phyloP scores from a whole-genome alignment of 441 rosid species.

The Eutrema salsugineum region DNA sequence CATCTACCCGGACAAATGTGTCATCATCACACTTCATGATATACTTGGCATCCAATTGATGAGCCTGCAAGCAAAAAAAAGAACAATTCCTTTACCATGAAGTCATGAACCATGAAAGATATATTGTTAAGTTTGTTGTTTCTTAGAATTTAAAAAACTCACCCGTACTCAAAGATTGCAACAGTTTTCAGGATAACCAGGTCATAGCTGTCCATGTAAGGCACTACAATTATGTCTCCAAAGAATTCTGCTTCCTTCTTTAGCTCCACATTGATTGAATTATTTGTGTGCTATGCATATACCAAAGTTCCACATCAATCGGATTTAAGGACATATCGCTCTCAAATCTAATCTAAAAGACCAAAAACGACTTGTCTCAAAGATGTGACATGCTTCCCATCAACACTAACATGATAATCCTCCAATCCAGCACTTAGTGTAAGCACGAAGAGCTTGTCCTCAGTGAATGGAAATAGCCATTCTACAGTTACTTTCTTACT shows the following conservation, averaged over 20 bases:
- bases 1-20: slow-evolving; percentile 66
- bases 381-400: slow-evolving; percentile 69
- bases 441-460: slow-evolving; percentile 68
- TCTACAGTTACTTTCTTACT: slow-evolving; percentile 58
- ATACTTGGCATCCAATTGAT: slow-evolving; percentile 46
- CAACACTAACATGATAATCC: slow-evolving; percentile 81
- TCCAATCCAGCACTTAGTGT: slow-evolving; percentile 79
- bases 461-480: slow-evolving; percentile 83
- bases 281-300: slow-evolving; percentile 47
- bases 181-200: slow-evolving; percentile 71
- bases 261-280: slow-evolving; percentile 56
- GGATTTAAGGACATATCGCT: background rate
- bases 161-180: slow-evolving; percentile 75
- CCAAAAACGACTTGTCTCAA: background rate
- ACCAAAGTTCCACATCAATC: background rate
- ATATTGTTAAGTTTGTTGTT: background rate
- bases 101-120: background rate
- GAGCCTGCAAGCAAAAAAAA: slow-evolving; percentile 36
- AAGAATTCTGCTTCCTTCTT: slow-evolving; percentile 66
- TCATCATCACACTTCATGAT: slow-evolving; percentile 76
- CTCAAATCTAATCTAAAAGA: background rate
- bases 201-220: slow-evolving; percentile 73
- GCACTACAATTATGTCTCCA: slow-evolving; percentile 62
- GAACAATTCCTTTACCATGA: background rate
- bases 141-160: slow-evolving; percentile 26